These are phyloP conservation scores for Eutrema japonicum DNA, from an alignment of 345 rosid species.

Conservation along the genomic window DNA sequence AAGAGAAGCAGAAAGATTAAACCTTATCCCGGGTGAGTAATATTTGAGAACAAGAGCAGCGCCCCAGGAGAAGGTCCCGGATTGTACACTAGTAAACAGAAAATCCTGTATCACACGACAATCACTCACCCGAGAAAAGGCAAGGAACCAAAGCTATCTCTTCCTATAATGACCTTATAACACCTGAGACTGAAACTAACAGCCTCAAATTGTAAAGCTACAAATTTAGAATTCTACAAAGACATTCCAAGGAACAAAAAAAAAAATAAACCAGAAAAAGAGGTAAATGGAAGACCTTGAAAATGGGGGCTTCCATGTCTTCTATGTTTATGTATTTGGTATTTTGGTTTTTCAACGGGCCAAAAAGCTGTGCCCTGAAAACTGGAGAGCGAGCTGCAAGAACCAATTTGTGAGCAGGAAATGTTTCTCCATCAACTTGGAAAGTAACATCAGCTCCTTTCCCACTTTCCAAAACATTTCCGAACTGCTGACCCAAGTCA, in stretches of 20 bases:
- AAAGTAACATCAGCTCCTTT: slow-evolving; percentile 60
- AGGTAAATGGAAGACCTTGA: slow-evolving; percentile 58
- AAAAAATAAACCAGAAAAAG: neutral
- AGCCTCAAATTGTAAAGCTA: slow-evolving; percentile 14
- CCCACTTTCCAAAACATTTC: slow-evolving; percentile 65
- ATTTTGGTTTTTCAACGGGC: slow-evolving; percentile 64
- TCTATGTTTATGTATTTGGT: slow-evolving; percentile 56
- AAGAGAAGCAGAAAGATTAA: slow-evolving; percentile 49
- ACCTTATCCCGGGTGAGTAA: slow-evolving; percentile 64
- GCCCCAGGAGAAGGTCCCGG: slow-evolving; percentile 60
- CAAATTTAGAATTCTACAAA: neutral
- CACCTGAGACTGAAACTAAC: slow-evolving; percentile 16
- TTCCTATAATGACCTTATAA: slow-evolving; percentile 40
- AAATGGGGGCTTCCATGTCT: slow-evolving; percentile 67
- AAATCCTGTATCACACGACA: slow-evolving; percentile 67
- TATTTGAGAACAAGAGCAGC: slow-evolving; percentile 56
- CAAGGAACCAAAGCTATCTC: slow-evolving; percentile 54
- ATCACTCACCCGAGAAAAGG: slow-evolving; percentile 67
- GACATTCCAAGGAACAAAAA: neutral
- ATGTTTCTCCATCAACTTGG: slow-evolving; percentile 67
- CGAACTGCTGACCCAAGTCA: slow-evolving; percentile 61
- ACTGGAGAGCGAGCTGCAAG: slow-evolving; percentile 84
- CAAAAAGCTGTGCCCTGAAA: slow-evolving; percentile 81
- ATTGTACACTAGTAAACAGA: slow-evolving; percentile 49
- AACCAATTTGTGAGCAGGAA: slow-evolving; percentile 70